Conservation (phyloP, 2,329 filamentous ascomycete genomes). For the Drechslerella stenobrocha region DNA sequence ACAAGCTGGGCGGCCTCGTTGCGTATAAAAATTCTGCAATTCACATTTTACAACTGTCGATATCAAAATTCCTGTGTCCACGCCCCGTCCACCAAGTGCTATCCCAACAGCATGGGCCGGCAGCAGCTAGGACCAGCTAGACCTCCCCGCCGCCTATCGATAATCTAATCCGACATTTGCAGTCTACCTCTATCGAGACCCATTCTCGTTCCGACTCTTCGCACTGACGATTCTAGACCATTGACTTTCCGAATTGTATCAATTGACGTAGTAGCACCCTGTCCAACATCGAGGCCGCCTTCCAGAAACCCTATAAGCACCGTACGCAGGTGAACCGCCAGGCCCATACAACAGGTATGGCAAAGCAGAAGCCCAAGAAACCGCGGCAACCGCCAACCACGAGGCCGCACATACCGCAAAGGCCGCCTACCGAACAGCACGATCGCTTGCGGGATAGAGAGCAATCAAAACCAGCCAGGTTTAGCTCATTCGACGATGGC, state of each 20-base stretch:
- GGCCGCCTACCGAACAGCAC: neutral
- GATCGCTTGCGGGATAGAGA: neutral
- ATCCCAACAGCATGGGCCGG: neutral
- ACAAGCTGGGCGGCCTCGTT: neutral
- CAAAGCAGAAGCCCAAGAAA: neutral
- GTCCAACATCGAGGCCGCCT: too few relatives aligned
- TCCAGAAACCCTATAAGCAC: too few relatives aligned
- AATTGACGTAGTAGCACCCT: too few relatives aligned
- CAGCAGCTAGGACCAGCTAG: too few relatives aligned
- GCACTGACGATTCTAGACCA: too few relatives aligned
- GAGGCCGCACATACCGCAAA: neutral
- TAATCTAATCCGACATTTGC: too few relatives aligned
- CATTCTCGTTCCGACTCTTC: too few relatives aligned
- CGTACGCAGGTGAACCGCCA: too few relatives aligned
- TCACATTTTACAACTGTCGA: neutral
- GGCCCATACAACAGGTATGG: too few relatives aligned
- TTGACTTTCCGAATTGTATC: too few relatives aligned
- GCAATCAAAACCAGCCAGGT: neutral
- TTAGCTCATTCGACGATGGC: neutral
- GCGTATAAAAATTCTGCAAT: constrained; percentile 1
- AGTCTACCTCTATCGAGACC: too few relatives aligned
- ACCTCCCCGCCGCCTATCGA: too few relatives aligned
- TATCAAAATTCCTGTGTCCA: neutral
- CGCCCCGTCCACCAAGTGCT: neutral
- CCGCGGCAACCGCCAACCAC: neutral